Evolutionary conservation across 129 eudicot genomes (phyloP).

Genomic region (Ambrosia artemisiifolia): DNA sequence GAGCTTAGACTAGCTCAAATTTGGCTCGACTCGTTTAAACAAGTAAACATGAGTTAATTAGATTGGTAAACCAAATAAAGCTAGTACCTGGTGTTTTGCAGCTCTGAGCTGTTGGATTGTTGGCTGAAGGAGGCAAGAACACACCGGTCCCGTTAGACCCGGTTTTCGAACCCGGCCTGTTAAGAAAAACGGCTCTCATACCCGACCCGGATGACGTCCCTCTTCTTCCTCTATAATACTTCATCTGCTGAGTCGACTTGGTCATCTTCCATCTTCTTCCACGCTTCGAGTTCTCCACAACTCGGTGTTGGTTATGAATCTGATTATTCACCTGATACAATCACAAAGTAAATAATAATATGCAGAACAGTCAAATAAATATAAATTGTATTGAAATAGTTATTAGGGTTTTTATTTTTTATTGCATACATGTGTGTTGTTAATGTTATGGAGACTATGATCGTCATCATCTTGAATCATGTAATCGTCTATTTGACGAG

Average conservation of each 20-base stretch:
- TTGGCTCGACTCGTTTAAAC: too few species aligned
- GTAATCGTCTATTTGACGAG: too few species aligned
- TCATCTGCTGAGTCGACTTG: slow-evolving; percentile 35
- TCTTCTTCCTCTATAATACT: not conserved
- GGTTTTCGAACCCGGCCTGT: slow-evolving; percentile 34
- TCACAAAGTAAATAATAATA: not conserved
- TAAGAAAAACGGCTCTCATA: slow-evolving; percentile 49
- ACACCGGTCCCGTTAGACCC: slow-evolving; percentile 48
- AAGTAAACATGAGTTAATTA: too few species aligned
- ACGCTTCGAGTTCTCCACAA: not conserved
- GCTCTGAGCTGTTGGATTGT: slow-evolving; percentile 1
- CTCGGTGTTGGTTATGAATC: slow-evolving; percentile 23
- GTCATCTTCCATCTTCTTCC: slow-evolving; percentile 27
- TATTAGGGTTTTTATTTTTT: not conserved
- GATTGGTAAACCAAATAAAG: not conserved
- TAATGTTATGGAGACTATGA: too few species aligned
- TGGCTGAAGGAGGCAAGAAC: slow-evolving; percentile 43
- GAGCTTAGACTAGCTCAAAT: too few species aligned
- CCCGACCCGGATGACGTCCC: slow-evolving; percentile 37
- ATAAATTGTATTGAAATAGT: not conserved
- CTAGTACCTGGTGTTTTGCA: slow-evolving; percentile 42
- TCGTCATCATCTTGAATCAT: too few species aligned
- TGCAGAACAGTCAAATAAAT: not conserved
- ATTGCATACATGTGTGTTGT: too few species aligned
- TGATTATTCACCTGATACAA: slow-evolving; percentile 12